Evolutionary conservation across 2,329 filamentous ascomycete genomes (phyloP).

Genomic region (Aspergillus amoenus): DNA sequence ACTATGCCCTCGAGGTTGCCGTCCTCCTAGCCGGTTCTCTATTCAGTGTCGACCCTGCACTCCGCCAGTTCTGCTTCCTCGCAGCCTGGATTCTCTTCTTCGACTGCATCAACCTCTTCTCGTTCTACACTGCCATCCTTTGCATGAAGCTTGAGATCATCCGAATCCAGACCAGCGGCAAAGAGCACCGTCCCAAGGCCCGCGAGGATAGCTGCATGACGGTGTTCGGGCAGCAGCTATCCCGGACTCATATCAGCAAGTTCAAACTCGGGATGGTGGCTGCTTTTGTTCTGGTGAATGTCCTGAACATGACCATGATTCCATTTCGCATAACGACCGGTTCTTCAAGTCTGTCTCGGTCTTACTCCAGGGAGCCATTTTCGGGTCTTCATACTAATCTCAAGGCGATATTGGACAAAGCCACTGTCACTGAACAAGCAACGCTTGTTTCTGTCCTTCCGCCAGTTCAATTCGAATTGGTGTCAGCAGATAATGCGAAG

Average conservation of each 20-base stretch:
- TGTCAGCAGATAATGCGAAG: constrained; percentile 46
- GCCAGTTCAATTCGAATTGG: constrained; percentile 92
- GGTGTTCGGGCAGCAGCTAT: constrained; percentile 81
- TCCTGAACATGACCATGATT: constrained; percentile 84
- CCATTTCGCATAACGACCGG: constrained; percentile 73
- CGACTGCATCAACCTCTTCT: constrained; percentile 90
- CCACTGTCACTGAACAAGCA: constrained; percentile 64
- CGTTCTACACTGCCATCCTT: constrained; percentile 95
- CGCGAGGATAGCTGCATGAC: constrained; percentile 17
- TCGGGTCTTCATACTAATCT: constrained; percentile 59
- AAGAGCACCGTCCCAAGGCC: constrained; percentile 33
- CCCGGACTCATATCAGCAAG: constrained; percentile 84
- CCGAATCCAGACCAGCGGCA: constrained; percentile 72
- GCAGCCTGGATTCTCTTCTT: constrained; percentile 97
- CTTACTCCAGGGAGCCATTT: constrained; percentile 66
- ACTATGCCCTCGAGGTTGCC: constrained; percentile 89
- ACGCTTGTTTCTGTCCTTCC: constrained; percentile 82
- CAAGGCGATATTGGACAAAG: constrained; percentile 72
- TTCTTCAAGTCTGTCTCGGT: constrained; percentile 73
- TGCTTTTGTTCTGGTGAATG: constrained; percentile 86
- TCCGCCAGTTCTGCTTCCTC: constrained; percentile 97
- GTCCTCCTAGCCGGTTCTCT: constrained; percentile 82
- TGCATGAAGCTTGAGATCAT: constrained; percentile 99
- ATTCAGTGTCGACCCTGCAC: constrained; percentile 90
- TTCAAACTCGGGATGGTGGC: constrained; percentile 98